Percentiles rank a stretch among this genome's conserved stretches.
Evolutionary conservation across 257 asterid genomes (phyloP).

Genomic region (Verbascum thapsus): DNA sequence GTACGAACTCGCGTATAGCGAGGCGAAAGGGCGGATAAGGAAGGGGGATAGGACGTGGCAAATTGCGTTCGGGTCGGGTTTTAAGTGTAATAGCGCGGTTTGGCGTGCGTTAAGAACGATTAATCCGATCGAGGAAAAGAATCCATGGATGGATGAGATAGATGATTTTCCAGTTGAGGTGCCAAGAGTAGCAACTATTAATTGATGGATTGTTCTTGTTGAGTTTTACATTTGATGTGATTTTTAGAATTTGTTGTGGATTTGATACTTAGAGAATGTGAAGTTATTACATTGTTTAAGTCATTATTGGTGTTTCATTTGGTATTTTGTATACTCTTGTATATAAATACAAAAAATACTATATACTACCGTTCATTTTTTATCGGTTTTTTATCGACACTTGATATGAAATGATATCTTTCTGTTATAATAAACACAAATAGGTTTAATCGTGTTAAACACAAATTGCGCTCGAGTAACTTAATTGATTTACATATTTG

Average conservation of each 20-base stretch:
- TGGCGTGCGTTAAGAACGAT: slow-evolving; percentile 43
- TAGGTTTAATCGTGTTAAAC: no score
- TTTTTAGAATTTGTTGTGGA: not conserved
- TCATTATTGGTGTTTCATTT: no score
- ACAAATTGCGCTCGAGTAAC: no score
- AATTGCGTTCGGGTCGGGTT: slow-evolving; percentile 45
- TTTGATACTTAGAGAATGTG: no score
- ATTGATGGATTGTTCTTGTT: not conserved
- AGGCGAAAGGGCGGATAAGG: slow-evolving; percentile 44
- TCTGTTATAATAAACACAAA: no score
- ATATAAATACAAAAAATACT: no score
- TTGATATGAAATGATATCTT: no score
- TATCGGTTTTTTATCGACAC: no score
- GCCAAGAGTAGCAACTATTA: slow-evolving; percentile 27
- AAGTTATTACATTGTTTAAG: no score
- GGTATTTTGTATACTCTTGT: no score
- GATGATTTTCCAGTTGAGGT: slow-evolving; percentile 39
- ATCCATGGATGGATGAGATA: slow-evolving; percentile 44
- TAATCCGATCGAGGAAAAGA: slow-evolving; percentile 36
- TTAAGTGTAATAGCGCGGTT: slow-evolving; percentile 44
- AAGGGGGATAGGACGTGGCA: slow-evolving; percentile 45
- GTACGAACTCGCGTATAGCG: slow-evolving; percentile 45
- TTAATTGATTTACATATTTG: no score
- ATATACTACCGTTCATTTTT: no score
- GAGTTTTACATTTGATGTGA: not conserved